Percentiles rank a stretch among this genome's conserved stretches.
Conservation (phyloP, 768 basidiomycete genomes). For the Lanmaoa rubissima region DNA sequence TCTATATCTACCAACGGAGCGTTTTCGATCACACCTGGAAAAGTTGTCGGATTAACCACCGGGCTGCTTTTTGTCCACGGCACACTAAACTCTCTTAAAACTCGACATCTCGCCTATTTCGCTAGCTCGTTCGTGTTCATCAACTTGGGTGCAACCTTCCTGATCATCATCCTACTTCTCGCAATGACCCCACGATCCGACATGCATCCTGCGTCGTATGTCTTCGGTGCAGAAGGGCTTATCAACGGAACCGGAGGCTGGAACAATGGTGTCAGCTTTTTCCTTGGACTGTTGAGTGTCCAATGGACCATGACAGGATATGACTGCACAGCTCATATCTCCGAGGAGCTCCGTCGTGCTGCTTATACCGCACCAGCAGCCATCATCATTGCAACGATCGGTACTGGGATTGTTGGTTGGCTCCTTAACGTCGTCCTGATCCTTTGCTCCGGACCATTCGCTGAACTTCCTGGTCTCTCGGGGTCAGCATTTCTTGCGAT, state of each 20-base stretch:
- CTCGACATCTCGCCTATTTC: conserved; percentile 34
- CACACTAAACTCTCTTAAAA: conserved; percentile 44
- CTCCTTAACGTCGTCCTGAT: conserved; percentile 62
- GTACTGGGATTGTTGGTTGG: conserved; percentile 53
- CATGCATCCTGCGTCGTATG: conserved; percentile 57
- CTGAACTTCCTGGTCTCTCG: conserved; percentile 48
- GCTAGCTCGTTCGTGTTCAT: conserved; percentile 41
- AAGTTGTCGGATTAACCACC: conserved; percentile 41
- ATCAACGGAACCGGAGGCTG: conserved; percentile 44
- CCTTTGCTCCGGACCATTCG: conserved; percentile 53
- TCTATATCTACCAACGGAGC: conserved; percentile 29
- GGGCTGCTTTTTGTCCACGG: conserved; percentile 44
- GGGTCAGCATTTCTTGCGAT: conserved; percentile 58
- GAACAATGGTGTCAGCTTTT: conserved; percentile 41
- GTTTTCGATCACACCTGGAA: conserved; percentile 36
- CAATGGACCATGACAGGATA: conserved; percentile 45
- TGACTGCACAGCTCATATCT: conserved; percentile 25
- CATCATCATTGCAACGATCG: conserved; percentile 44
- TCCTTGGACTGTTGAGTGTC: conserved; percentile 48
- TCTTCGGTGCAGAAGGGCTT: conserved; percentile 47
- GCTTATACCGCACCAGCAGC: conserved; percentile 47
- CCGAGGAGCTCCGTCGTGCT: conserved; percentile 52
- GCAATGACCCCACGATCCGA: conserved; percentile 44
- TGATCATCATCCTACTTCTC: conserved; percentile 44
- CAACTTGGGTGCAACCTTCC: conserved; percentile 42